Percentiles rank a stretch among this genome's conserved stretches.
Evolutionary conservation across 2,329 filamentous ascomycete genomes (phyloP).

Genomic region (Neobulgaria alba): DNA sequence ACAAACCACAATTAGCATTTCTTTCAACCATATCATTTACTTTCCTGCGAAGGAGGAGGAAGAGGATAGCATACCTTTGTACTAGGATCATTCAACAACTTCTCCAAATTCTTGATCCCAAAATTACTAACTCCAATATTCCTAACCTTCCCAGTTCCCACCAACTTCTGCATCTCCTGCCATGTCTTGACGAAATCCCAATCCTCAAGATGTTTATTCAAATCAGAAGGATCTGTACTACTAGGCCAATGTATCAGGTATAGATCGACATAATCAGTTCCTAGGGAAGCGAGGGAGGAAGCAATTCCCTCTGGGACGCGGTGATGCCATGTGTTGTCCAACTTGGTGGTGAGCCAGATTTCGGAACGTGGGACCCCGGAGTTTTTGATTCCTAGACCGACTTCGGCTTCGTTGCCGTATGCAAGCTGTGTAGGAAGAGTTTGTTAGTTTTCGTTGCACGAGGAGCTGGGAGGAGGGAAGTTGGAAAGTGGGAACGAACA

Average conservation of each 20-base stretch:
- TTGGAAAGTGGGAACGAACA: conserved; percentile 3
- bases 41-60: neutral
- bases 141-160: conserved; percentile 59
- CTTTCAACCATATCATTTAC: too few species aligned
- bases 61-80: conserved; percentile 41
- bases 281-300: conserved; percentile 50
- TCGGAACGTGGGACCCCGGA: conserved; percentile 57
- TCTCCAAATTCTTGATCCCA: conserved; percentile 70
- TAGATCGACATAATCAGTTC: conserved; percentile 58
- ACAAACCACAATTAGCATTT: too few species aligned
- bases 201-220: conserved; percentile 61
- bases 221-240: conserved; percentile 46
- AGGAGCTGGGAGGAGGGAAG: neutral
- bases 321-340: conserved; percentile 73
- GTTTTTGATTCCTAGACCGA: conserved; percentile 57
- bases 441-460: neutral
- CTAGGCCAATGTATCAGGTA: conserved; percentile 68
- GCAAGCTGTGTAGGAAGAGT: conserved; percentile 36
- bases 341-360: conserved; percentile 72
- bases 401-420: conserved; percentile 68
- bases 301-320: conserved; percentile 54
- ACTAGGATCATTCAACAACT: conserved; percentile 57
- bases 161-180: conserved; percentile 62
- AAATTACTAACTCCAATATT: conserved; percentile 88
- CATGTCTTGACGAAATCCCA: conserved; percentile 81